Conservation (phyloP, 331 rosid species). For the Pyracantha coccinea region DNA sequence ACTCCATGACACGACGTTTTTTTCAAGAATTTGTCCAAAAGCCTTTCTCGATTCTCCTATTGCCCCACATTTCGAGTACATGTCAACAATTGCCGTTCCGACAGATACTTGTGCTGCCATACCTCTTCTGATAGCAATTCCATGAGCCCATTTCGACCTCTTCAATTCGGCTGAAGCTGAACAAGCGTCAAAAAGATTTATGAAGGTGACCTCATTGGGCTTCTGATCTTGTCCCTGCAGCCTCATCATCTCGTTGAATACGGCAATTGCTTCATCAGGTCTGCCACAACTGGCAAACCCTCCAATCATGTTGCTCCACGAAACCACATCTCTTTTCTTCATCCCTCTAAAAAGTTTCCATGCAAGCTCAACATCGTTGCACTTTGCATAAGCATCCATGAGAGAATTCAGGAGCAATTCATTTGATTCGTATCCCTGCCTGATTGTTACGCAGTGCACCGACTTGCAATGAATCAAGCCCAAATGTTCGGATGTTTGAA, state of each 20-base stretch:
- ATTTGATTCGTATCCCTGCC: conserved; percentile 25
- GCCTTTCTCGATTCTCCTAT: conserved; percentile 30
- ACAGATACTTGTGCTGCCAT: conserved; percentile 23
- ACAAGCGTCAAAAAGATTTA: conserved; percentile 29
- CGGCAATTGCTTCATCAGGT: conserved; percentile 25
- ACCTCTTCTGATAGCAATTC: conserved; percentile 21
- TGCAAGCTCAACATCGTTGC: conserved; percentile 24
- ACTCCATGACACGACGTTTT: conserved; percentile 32
- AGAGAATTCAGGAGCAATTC: conserved; percentile 28
- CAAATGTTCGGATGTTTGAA: conserved; percentile 29
- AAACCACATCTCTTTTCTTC: conserved; percentile 29
- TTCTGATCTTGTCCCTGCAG: conserved; percentile 10
- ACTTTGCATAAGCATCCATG: conserved; percentile 41
- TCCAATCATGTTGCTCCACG: conserved; percentile 48
- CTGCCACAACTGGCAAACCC: conserved; percentile 28
- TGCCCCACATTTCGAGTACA: conserved; percentile 44
- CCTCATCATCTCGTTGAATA: conserved; percentile 23
- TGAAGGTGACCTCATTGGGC: conserved; percentile 22
- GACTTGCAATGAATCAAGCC: conserved; percentile 18
- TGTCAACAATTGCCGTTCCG: conserved; percentile 33
- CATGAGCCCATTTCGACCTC: conserved; percentile 40
- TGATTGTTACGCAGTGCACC: conserved; percentile 23
- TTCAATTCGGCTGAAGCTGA: conserved; percentile 22
- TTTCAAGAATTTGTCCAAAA: conserved; percentile 29
- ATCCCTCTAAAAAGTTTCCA: conserved; percentile 27